Percentiles rank a stretch among this genome's conserved stretches.
Conservation (phyloP, 2,329 filamentous ascomycete species). For the Monilinia fructigena region DNA sequence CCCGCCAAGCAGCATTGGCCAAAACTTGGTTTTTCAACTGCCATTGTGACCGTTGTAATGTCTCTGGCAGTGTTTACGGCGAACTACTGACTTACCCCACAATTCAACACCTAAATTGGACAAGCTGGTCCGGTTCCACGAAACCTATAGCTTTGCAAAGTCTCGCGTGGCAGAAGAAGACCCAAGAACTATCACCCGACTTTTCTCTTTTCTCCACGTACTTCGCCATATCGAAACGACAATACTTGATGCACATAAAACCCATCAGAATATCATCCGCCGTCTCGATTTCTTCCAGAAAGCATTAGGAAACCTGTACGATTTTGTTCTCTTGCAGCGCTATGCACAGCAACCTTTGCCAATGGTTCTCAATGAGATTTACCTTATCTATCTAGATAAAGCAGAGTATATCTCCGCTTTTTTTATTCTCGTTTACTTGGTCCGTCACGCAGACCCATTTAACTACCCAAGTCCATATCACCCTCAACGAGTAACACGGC, state of each 20-base stretch:
- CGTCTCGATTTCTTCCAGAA: constrained; percentile 8
- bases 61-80: not conserved
- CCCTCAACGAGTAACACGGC: constrained; percentile 50
- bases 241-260: not conserved
- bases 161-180: constrained; percentile 3
- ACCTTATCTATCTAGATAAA: constrained; percentile 45
- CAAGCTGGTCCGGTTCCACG: not conserved
- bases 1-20: constrained; percentile 17
- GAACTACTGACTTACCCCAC: not conserved
- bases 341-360: constrained; percentile 34
- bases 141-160: constrained; percentile 9
- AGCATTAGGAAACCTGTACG: constrained; percentile 7
- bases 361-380: constrained; percentile 46
- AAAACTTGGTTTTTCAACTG: constrained; percentile 22
- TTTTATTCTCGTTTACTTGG: constrained; percentile 42
- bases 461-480: constrained; percentile 52
- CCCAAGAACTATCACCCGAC: constrained; percentile 2
- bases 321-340: constrained; percentile 24
- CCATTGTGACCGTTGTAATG: constrained; percentile 8
- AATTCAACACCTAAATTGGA: constrained; percentile 1
- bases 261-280: constrained; percentile 7
- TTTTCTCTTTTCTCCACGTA: constrained; percentile 21
- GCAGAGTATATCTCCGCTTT: constrained; percentile 51
- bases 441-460: constrained; percentile 48
- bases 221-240: constrained; percentile 12